A percentile compares a stretch with the other conserved stretches of the same genome.
These are phyloP conservation scores for Wickerhamiella australiensis DNA, from an alignment of 805 yeast species.

Conservation along the genomic window DNA sequence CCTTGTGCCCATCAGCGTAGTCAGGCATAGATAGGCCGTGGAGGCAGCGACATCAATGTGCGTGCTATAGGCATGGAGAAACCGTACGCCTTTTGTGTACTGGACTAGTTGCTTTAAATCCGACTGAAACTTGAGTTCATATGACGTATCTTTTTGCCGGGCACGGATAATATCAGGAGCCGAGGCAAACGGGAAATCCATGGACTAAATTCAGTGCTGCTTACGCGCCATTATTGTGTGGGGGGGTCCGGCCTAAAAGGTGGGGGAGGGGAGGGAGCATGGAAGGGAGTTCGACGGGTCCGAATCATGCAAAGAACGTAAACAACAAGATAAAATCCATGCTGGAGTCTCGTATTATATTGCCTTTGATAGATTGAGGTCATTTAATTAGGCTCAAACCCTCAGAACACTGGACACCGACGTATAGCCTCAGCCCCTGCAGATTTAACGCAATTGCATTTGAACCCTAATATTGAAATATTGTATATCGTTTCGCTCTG, in stretches of 20 bases:
- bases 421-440: background rate
- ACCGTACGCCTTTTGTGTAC: slow-evolving; percentile 40
- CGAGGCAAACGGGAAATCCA: slow-evolving; percentile 55
- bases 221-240: no score
- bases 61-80: slow-evolving; percentile 48
- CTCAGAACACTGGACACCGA: no score
- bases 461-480: background rate
- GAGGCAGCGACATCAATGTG: slow-evolving; percentile 50
- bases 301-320: background rate
- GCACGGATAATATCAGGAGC: slow-evolving; percentile 85
- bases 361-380: no score
- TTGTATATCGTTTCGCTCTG: no score
- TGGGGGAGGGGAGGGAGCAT: background rate
- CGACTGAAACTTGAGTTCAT: slow-evolving; percentile 42
- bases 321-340: no score
- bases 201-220: background rate
- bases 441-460: background rate
- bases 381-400: no score
- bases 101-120: slow-evolving; percentile 48
- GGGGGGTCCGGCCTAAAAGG: no score
- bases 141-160: slow-evolving; percentile 76
- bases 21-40: slow-evolving; percentile 52
- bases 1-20: slow-evolving; percentile 63
- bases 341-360: no score
- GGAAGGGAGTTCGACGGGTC: background rate